Evolutionary conservation across 768 basidiomycete species (phyloP), one percentile per base, ranked within the genome.

Genomic region (Rubroboletus pulcherrimus): DNA sequence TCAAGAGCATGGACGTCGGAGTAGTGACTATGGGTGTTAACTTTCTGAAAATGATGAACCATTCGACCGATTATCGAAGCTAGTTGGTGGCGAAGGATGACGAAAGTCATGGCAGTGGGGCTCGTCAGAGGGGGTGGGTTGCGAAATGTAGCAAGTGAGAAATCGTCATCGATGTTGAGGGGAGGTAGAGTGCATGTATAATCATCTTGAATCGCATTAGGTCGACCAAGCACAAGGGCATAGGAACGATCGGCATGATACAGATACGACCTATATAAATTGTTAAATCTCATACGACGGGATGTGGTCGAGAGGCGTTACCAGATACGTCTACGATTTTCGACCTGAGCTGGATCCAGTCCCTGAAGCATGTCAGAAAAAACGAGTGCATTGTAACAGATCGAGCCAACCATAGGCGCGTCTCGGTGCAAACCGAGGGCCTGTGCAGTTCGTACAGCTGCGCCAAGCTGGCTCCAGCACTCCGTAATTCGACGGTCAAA

Each of bases 161-260:
- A 74, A 55, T 84, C 82, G 55, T 86, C 86, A 39, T 87, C 84
- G 11, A 86, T 78, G 62, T 90, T 94, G 45, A 83, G 78, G 12
- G 91, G 91, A 6, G 83, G 77, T 49, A 81, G 78, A 0, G 93
- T 91, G 38, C 92, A 94, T 6, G 90, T 89, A 68, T 92, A 95
- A 51, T 85, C 87, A 63, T 93, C 90, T 65, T 93, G 89, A 49
- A 97, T 95, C 17, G 90, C 87, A 62, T 86, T 86, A 5, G 94
- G 94, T 60, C 94, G 80, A 35, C 94, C 94, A 17, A 96, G 76
- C n/a, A 94, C 86, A 63, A 96, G 78, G 14, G 93, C 92, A 71
- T 91, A 93, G 11, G 93, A 91, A 47, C 92, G 85, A 71, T 97
- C 94, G 5, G 94, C 93, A 67, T 98, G 94, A 67, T 96, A 95